phyloP scores from a whole-genome alignment of 495 filamentous ascomycete species.

The Podospora bellae-mahoneyi region DNA sequence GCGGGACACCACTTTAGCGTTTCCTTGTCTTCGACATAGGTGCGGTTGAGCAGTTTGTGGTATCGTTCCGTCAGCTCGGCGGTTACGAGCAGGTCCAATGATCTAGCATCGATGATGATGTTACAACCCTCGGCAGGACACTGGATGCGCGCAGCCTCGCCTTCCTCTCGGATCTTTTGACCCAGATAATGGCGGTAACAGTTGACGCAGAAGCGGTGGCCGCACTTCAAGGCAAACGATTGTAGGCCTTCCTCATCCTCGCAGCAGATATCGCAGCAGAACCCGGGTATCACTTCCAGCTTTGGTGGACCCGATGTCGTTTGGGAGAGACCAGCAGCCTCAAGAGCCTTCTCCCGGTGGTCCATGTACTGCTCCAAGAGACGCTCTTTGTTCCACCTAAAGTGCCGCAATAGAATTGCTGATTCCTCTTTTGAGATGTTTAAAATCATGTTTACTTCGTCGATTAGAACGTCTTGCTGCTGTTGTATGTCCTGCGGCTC shows the following conservation, averaged over 20 bases:
- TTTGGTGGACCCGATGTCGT: constrained; percentile 59
- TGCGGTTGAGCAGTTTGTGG: constrained; percentile 79
- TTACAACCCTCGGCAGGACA: constrained; percentile 86
- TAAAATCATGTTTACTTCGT: constrained; percentile 84
- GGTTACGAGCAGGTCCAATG: constrained; percentile 77
- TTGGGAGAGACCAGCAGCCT: constrained; percentile 76
- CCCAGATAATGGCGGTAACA: constrained; percentile 88
- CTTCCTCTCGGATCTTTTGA: constrained; percentile 91
- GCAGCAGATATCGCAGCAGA: constrained; percentile 93
- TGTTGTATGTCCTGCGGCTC: constrained; percentile 73
- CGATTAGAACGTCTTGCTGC: constrained; percentile 78
- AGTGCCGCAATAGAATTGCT: constrained; percentile 82
- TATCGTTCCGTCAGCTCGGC: constrained; percentile 73
- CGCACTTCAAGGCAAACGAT: constrained; percentile 93
- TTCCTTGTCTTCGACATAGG: constrained; percentile 95
- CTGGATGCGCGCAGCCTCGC: constrained; percentile 90
- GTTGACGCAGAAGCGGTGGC: constrained; percentile 89
- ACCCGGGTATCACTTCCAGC: constrained; percentile 67
- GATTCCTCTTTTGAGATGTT: constrained; percentile 80
- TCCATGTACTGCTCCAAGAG: constrained; percentile 97
- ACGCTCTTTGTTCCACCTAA: constrained; percentile 92
- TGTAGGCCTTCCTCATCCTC: constrained; percentile 77
- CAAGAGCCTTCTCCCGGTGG: constrained; percentile 66
- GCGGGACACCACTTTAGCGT: constrained; percentile 96
- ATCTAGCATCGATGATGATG: constrained; percentile 86